Evolutionary conservation across 768 basidiomycete species (phyloP), one percentile per base, ranked within the genome.

Genomic region (Hygrophorus pudorinus): DNA sequence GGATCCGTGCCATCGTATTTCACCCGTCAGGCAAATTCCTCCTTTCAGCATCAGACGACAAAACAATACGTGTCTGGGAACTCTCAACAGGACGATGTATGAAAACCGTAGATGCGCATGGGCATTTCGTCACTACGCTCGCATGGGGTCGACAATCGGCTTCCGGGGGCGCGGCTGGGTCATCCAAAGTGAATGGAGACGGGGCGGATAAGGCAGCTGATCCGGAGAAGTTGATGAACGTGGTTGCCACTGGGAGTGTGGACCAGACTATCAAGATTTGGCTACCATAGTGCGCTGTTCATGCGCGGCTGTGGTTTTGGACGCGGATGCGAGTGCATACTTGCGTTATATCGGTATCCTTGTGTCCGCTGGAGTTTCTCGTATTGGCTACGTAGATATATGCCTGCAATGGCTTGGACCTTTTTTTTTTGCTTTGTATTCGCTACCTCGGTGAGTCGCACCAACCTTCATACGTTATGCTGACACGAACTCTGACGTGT

Each of bases 21-120:
- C 91, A 93, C 62, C 91, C 91, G 0, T 78, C 78, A 8, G 91
- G 91, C 12, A 92, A 92, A 60, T 84, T 79, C 59, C 75, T 94
- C 10, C 70, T 94, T n/a, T 91, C 89, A 7, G 87, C 85, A 3
- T 85, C 87, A 10, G 91, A 94, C 59, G 91, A 94, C 69, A 87
- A 91, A 63, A 87, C 87, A 8, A 78, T 93, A 52, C 79, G 87
- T 7, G 74, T 93, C 7, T 94, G 91, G 91, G 91, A 93, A 54
- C 67, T 94, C 29, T 71, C 75, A 34, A 85, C 84, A 2, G 91
- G 90, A 0, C 73, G 89, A 49, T 91, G 89, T 59, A 71, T 82
- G 51, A 90, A 88, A 67, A 85, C 78, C 31, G 75, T 94, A 33
- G 86, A 91, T 51, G 90, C 91, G 2, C 91, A 93, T 59, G 74